Percentiles rank a stretch among this genome's conserved stretches.
These are phyloP conservation scores for Rhinocladiella mackenziei DNA, from an alignment of 2,329 filamentous ascomycete genomes.

Conservation along the genomic window DNA sequence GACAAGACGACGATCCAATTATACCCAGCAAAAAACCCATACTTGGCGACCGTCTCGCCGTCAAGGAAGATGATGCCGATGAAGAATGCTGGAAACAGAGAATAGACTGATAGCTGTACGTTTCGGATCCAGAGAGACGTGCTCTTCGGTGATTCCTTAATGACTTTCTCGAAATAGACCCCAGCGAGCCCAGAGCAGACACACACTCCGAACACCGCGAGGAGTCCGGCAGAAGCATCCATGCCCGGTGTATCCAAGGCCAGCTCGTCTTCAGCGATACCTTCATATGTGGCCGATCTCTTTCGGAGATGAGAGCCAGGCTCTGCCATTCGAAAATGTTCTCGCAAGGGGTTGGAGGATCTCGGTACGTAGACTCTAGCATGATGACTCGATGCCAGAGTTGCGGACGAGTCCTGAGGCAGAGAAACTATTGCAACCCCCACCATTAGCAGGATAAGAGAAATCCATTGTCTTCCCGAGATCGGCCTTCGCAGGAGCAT, in stretches of 20 bases:
- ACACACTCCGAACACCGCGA: conserved; percentile 73
- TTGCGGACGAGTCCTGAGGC: conserved; percentile 57
- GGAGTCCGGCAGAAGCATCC: conserved; percentile 74
- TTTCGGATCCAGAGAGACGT: conserved; percentile 91
- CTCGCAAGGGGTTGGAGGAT: conserved; percentile 71
- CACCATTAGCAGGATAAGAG: conserved; percentile 71
- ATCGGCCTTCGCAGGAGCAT: conserved; percentile 68
- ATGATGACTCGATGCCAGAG: conserved; percentile 57
- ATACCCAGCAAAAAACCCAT: conserved; percentile 93
- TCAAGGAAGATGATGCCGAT: conserved; percentile 84
- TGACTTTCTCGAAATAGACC: conserved; percentile 68
- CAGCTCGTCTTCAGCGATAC: conserved; percentile 64
- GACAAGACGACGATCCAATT: conserved; percentile 87
- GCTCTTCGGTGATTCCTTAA: conserved; percentile 74
- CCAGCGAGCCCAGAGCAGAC: conserved; percentile 78
- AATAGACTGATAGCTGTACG: conserved; percentile 91
- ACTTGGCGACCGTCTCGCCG: conserved; percentile 72
- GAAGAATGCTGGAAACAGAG: conserved; percentile 81
- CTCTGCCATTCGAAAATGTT: conserved; percentile 50
- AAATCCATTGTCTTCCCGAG: conserved; percentile 70
- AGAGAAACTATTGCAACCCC: conserved; percentile 85
- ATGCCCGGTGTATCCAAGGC: conserved; percentile 53
- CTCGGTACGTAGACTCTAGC: conserved; percentile 65
- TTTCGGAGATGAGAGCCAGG: conserved; percentile 51
- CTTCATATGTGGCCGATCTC: conserved; percentile 84